A percentile compares a stretch with the other conserved stretches of the same genome.
These are phyloP conservation scores for Arthrobotrys pseudoclavata DNA, from an alignment of 2,329 filamentous ascomycete genomes.

Conservation along the genomic window DNA sequence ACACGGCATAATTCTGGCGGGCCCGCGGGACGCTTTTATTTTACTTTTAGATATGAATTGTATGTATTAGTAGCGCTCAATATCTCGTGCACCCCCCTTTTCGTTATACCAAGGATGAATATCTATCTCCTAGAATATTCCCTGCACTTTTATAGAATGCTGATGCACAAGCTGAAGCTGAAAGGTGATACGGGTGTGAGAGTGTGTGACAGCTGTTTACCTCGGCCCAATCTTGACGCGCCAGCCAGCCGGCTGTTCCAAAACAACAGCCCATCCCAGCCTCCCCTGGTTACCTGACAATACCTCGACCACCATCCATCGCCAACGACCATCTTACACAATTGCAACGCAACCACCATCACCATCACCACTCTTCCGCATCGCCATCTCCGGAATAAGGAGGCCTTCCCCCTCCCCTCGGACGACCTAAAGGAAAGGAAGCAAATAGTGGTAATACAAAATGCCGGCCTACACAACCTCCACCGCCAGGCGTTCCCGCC, in stretches of 20 bases:
- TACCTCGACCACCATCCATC: background rate
- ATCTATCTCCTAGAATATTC: no score
- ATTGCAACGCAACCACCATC: background rate
- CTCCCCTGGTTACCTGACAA: slow-evolving; percentile 25
- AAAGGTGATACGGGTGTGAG: background rate
- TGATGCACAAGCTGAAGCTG: background rate
- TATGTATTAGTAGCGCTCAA: background rate
- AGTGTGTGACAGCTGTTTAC: slow-evolving; percentile 9
- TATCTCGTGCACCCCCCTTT: no score
- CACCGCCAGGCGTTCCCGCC: slow-evolving; percentile 44
- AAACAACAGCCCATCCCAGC: slow-evolving; percentile 22
- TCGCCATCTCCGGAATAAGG: background rate
- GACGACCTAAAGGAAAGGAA: background rate
- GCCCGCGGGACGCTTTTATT: background rate
- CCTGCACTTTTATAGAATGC: no score
- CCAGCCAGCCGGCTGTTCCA: slow-evolving; percentile 15
- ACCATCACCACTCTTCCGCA: background rate
- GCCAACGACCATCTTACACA: slow-evolving; percentile 4
- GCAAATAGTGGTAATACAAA: background rate
- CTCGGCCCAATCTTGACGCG: slow-evolving; percentile 22
- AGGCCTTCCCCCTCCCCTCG: background rate
- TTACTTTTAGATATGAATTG: background rate
- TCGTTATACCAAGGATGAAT: no score
- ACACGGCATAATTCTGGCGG: background rate
- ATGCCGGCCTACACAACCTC: slow-evolving; percentile 50